Evolutionary conservation across 108 stramenopile genomes (phyloP).

Genomic region (Pseudonitzschia delicatissima): DNA sequence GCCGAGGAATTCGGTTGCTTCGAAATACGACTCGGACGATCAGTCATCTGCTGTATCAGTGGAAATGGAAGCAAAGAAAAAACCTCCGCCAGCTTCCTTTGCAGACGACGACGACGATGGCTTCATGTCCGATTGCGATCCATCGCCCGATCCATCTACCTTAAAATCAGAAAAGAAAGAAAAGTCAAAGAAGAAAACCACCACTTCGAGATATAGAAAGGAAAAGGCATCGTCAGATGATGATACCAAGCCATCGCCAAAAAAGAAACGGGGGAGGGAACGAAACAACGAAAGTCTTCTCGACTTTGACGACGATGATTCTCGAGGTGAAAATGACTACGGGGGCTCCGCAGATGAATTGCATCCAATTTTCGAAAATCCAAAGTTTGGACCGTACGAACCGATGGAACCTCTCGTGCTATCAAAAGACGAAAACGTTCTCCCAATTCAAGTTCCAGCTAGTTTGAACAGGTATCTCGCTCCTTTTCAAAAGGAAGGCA

Average conservation of each 20-base stretch:
- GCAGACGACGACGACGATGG: conserved; percentile 1
- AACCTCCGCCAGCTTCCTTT: not conserved
- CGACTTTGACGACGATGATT: not conserved
- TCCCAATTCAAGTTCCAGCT: conserved; percentile 59
- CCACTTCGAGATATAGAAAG: not conserved
- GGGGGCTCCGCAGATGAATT: conserved; percentile 10
- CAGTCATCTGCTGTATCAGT: not conserved
- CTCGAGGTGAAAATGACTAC: not conserved
- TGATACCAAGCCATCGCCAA: not conserved
- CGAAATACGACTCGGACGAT: not conserved
- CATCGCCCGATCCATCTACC: not conserved
- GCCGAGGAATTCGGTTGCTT: not conserved
- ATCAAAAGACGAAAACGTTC: conserved; percentile 14
- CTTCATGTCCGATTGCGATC: conserved; percentile 14
- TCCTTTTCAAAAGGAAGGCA: conserved; percentile 71
- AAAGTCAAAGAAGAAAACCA: conserved; percentile 4
- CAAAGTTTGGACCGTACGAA: conserved; percentile 63
- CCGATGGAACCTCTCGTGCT: conserved; percentile 32
- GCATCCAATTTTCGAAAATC: conserved; percentile 62
- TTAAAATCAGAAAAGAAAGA: not conserved
- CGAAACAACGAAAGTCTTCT: not conserved
- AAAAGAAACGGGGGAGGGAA: not conserved
- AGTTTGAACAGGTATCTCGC: conserved; percentile 78
- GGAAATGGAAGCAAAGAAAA: not conserved
- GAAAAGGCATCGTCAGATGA: not conserved